phyloP scores from a whole-genome alignment of 2,329 filamentous ascomycete genomes.

The Aulographum hederae region DNA sequence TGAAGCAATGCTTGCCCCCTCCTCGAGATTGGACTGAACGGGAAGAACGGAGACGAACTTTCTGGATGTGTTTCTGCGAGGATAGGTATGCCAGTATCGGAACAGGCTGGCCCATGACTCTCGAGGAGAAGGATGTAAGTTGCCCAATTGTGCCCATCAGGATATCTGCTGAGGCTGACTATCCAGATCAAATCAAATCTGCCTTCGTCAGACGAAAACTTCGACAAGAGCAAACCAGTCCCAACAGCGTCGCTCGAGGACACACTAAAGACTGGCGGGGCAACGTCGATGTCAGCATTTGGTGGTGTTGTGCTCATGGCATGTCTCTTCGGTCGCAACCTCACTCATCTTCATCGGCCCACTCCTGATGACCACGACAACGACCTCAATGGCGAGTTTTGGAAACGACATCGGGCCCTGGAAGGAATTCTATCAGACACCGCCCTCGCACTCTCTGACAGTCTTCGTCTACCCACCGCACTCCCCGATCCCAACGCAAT shows the following conservation, averaged over 20 bases:
- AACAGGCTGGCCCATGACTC: constrained; percentile 89
- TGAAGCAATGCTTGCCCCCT: constrained; percentile 77
- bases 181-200: constrained; percentile 59
- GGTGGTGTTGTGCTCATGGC: constrained; percentile 70
- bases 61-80: constrained; percentile 84
- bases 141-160: not conserved
- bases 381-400: constrained; percentile 85
- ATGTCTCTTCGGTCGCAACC: constrained; percentile 78
- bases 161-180: no score
- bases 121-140: constrained; percentile 69
- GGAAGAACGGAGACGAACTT: constrained; percentile 79
- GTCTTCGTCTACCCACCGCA: constrained; percentile 62
- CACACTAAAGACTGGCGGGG: constrained; percentile 52
- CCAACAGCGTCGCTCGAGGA: constrained; percentile 52
- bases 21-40: constrained; percentile 86
- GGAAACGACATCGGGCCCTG: constrained; percentile 78
- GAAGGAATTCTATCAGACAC: constrained; percentile 85
- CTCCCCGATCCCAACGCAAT: constrained; percentile 68
- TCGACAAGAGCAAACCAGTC: constrained; percentile 59
- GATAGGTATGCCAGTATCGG: constrained; percentile 92
- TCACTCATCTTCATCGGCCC: constrained; percentile 79
- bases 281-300: constrained; percentile 52
- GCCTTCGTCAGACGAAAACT: constrained; percentile 70
- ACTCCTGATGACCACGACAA: constrained; percentile 64
- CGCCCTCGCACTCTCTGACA: constrained; percentile 60